A percentile compares a stretch with the other conserved stretches of the same genome.
Conservation (phyloP, 768 basidiomycete genomes). For the Leucocoprinus sp. region DNA sequence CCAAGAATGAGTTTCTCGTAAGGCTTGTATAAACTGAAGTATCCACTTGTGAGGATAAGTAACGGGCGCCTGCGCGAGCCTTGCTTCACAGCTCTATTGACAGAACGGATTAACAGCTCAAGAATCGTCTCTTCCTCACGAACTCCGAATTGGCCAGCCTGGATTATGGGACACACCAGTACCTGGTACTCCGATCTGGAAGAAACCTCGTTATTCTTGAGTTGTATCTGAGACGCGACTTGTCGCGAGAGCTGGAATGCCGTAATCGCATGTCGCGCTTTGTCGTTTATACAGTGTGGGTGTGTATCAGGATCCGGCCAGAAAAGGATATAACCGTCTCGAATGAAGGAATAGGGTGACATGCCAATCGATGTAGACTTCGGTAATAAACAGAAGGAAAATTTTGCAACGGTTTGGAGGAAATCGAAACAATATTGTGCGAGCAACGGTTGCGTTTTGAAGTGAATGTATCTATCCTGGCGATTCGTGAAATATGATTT, state of each 20-base stretch:
- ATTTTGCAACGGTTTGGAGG: constrained; percentile 54
- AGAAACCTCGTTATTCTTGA: not conserved
- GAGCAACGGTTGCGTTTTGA: constrained; percentile 49
- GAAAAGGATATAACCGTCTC: constrained; percentile 41
- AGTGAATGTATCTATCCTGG: constrained; percentile 88
- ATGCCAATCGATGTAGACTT: not conserved
- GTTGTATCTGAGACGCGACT: constrained; percentile 20
- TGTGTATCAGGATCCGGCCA: constrained; percentile 64
- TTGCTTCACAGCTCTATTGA: constrained; percentile 19
- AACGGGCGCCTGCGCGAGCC: constrained; percentile 27
- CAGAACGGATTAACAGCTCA: constrained; percentile 45
- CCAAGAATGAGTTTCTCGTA: constrained; percentile 71
- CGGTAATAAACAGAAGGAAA: constrained; percentile 57
- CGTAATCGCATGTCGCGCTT: constrained; percentile 47
- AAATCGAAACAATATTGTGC: constrained; percentile 84
- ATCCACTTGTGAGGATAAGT: constrained; percentile 87
- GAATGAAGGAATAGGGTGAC: constrained; percentile 23
- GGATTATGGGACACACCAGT: constrained; percentile 73
- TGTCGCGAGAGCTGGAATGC: constrained; percentile 41
- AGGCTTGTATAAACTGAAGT: constrained; percentile 78
- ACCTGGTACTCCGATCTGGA: constrained; percentile 24
- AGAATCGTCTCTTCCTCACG: constrained; percentile 76
- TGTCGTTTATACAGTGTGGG: constrained; percentile 61
- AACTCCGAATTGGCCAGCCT: constrained; percentile 81
- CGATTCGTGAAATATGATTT: constrained; percentile 90